Evolutionary conservation across 2,329 filamentous ascomycete genomes (phyloP), one percentile per base, ranked within the genome.

Genomic region (Diaporthe citrichinensis): DNA sequence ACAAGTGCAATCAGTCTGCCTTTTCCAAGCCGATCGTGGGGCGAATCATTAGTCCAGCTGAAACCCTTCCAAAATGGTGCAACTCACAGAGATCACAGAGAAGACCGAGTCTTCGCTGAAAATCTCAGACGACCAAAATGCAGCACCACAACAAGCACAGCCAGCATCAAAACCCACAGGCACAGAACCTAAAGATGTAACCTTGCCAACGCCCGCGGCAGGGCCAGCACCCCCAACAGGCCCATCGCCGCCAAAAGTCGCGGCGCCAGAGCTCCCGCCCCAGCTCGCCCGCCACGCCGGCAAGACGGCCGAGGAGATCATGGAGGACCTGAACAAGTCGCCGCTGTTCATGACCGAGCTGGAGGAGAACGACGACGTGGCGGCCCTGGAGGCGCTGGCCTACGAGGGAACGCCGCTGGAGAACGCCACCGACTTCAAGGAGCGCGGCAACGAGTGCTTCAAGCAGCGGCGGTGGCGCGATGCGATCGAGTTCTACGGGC

Each of bases 331-430:
- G 57, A 90, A 91, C 82, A 87, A 88, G 82, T 90, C 88, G 44
- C 97, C 97, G 9, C 90, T 99, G 51, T 99, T 99, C 88, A 99
- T 99, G 97, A 98, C 95, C 41, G 93, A 94, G 79, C 89, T 98
- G 46, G 94, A 94, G 80, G 94, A 97, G 78, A 98, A 98, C 81
- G 88, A 93, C 77, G 92, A 94, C 79, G 88, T 98, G 0, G 95
- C 97, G 80, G 97, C 97, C 0, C 89, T 99, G 76, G 94, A 94
- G 82, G 96, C 97, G 0, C 87, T 99, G 53, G 95, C 95, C 41
- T 98, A 98, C 82, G 97, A 99, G 86, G 97, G 97, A 28, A 96
- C 95, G 12, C 92, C 94, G 67, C 89, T 92, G 14, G 96, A 98
- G 83, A 93, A 98, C 77, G 94, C 92, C 28, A 86, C 90, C 59